Conservation (phyloP, 805 yeast species). For the Starmera dryadoides region DNA sequence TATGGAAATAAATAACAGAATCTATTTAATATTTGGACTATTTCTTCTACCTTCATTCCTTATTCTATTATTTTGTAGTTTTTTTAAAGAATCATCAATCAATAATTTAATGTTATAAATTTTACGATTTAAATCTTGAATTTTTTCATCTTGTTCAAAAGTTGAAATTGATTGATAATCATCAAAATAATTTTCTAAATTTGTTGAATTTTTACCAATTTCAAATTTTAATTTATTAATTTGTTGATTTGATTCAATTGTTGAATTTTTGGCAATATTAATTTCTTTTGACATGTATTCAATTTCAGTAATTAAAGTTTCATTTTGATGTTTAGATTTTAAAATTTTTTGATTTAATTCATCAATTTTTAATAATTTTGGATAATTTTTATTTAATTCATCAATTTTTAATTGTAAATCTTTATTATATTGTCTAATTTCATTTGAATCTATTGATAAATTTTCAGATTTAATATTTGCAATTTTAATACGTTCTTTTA, state of each 20-base stretch:
- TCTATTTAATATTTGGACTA: slow-evolving; percentile 11
- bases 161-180: slow-evolving; percentile 1
- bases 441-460: slow-evolving; percentile 18
- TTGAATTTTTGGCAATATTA: slow-evolving; percentile 42
- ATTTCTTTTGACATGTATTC: slow-evolving; percentile 59
- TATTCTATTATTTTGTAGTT: slow-evolving; percentile 10
- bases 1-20: slow-evolving; percentile 38
- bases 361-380: slow-evolving; percentile 25
- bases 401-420: slow-evolving; percentile 22
- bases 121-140: slow-evolving; percentile 7
- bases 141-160: slow-evolving; percentile 3
- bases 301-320: slow-evolving; percentile 47
- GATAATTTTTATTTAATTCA: slow-evolving; percentile 16
- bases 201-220: slow-evolving; percentile 7
- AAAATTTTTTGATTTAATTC: slow-evolving; percentile 39
- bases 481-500: slow-evolving; percentile 25
- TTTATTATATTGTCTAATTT: slow-evolving; percentile 17
- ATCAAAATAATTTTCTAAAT: slow-evolving; percentile 12
- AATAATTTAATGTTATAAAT: slow-evolving; percentile 7
- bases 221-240: slow-evolving; percentile 15
- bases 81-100: slow-evolving; percentile 14
- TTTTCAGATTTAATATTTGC: slow-evolving; percentile 24
- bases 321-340: slow-evolving; percentile 34
- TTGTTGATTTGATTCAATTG: slow-evolving; percentile 33
- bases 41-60: slow-evolving; percentile 13